Evolutionary conservation across 2,329 filamentous ascomycete genomes (phyloP).

Genomic region (Cadophora sp.): DNA sequence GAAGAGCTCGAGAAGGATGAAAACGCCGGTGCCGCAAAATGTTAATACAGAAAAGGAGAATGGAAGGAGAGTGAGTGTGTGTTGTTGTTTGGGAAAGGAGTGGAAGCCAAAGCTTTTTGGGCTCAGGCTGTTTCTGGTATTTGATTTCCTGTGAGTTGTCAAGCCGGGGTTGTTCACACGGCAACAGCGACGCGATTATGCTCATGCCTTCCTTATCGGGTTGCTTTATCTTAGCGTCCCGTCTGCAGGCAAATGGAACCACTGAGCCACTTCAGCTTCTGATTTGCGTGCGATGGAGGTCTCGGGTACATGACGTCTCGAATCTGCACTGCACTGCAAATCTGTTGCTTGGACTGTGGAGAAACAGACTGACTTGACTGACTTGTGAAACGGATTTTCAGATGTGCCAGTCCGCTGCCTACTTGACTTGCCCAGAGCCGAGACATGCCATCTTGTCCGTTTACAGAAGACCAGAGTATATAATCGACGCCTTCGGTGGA

Average conservation of each 20-base stretch:
- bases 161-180: not conserved
- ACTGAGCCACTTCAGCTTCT: not conserved
- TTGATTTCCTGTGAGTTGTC: not conserved
- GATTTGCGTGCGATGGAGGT: not conserved
- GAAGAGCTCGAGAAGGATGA: constrained; percentile 21
- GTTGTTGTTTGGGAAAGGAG: constrained; percentile 13
- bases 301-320: not conserved
- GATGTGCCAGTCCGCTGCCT: not conserved
- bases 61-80: constrained; percentile 30
- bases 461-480: not conserved
- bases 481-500: not conserved
- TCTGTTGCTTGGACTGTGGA: constrained; percentile 11
- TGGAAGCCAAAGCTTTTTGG: constrained; percentile 4
- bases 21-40: constrained; percentile 31
- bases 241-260: not conserved
- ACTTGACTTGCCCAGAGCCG: not conserved
- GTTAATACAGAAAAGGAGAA: constrained; percentile 46
- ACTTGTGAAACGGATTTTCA: not conserved
- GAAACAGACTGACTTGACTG: too few species aligned
- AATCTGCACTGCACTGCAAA: constrained; percentile 19
- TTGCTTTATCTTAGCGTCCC: constrained; percentile 15
- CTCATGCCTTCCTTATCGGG: constrained; percentile 14
- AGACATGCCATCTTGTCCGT: not conserved
- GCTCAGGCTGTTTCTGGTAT: constrained; percentile 5
- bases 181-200: constrained; percentile 6